Conservation (phyloP, 139 green algal species). For the Chlamydomonas schloesseri region DNA sequence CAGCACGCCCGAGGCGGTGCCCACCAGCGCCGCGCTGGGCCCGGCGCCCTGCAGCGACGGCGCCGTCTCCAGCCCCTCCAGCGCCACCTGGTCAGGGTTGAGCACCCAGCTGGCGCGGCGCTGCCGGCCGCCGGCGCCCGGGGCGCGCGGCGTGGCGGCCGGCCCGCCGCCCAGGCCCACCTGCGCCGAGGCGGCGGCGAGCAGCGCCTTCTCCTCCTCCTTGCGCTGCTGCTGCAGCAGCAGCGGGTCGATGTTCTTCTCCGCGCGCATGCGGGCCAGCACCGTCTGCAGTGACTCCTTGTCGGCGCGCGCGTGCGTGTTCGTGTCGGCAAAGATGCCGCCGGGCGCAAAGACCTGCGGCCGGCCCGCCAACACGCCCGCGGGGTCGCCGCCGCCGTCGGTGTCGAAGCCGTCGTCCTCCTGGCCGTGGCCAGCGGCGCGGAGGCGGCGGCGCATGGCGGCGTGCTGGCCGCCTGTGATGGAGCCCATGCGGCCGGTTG, state of each 20-base stretch:
- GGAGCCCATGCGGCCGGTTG: conserved; percentile 9
- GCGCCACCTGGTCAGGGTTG: neutral
- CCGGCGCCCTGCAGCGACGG: too few relatives aligned
- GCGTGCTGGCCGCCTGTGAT: neutral
- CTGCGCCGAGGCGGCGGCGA: neutral
- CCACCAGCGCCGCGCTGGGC: too few relatives aligned
- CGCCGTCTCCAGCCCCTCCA: too few relatives aligned
- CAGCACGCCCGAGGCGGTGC: too few relatives aligned
- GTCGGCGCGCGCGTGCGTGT: neutral
- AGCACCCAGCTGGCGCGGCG: neutral
- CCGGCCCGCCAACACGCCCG: neutral
- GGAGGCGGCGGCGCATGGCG: neutral
- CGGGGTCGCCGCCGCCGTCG: neutral
- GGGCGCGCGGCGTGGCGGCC: too few relatives aligned
- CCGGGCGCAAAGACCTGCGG: neutral
- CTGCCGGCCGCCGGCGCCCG: neutral
- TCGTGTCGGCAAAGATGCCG: neutral
- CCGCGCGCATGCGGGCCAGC: neutral
- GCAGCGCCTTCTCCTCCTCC: neutral
- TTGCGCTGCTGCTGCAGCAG: neutral
- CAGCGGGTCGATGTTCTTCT: conserved; percentile 12
- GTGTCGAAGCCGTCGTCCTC: neutral
- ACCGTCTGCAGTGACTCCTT: conserved; percentile 12
- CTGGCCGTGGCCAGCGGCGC: neutral
- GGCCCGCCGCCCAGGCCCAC: neutral